Base-by-base conservation (phyloP, 2,329 filamentous ascomycete genomes). In the Lasiodiplodia sp. region DNA sequence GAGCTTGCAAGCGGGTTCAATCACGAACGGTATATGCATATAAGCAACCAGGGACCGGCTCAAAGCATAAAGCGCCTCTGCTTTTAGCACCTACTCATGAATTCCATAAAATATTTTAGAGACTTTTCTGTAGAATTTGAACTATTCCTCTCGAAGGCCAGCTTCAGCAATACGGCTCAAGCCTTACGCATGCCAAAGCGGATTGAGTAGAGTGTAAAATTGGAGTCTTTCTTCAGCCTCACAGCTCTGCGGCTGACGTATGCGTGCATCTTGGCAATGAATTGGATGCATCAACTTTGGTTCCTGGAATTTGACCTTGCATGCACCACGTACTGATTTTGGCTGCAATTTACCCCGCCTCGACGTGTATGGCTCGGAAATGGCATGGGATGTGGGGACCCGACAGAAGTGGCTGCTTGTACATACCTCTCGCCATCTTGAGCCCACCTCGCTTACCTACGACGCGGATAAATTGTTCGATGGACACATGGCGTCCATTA, bases 271-370 rank as follows among this genome's bases (percentile, higher is more conserved):
- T 52, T 64, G 47, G 47, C 60, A 64, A 40, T 52, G 18, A 0
- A 12, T 52, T 1, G 38, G 51, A 44, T 31, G 47, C 18, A 52
- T 37, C 21, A n/a, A n/a, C n/a, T n/a, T n/a, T 31, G 47, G 47
- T 64, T 64, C 47, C 60, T 64, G 60, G 47, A 64, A 52, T 12
- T 23, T 31, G 34, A n/a, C 18, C 47, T 40, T 52, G 47, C 31
- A 40, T 64, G 25, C 52, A 31, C 31, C 51, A 37, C 28, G 28
- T 63, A 16, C 25, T 47, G 11, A 18, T 16, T 18, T 21, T 25
- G 3, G 12, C 44, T 64, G 47, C 47, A 25, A 52, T 28, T 38
- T 52, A 64, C 60, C 60, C 44, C 31, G 31, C 44, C 47, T 16
- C 28, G 21, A 25, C n/a, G 8, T 10, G 18, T 18, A 18, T 7